phyloP scores from a whole-genome alignment of 352 stramenopile species.

The Blastocystis sp. region DNA sequence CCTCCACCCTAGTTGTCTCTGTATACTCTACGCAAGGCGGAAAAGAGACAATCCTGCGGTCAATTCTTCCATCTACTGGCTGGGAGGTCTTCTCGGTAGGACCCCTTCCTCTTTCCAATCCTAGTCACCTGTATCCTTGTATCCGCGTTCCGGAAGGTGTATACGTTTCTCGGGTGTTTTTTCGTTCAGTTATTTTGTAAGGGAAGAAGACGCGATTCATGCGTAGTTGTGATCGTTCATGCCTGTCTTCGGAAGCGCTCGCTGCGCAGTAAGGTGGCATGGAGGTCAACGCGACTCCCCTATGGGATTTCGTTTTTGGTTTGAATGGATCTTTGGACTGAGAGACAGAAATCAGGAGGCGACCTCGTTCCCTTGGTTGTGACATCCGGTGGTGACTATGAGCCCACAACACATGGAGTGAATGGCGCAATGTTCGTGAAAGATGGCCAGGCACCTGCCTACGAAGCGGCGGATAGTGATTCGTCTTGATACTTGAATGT shows the following conservation, averaged over 20 bases:
- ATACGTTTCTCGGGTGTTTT: background rate
- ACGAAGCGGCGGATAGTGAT: background rate
- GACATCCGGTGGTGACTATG: background rate
- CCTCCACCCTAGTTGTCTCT: background rate
- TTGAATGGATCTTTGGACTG: background rate
- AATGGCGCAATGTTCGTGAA: background rate
- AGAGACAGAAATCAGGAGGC: background rate
- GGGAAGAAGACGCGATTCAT: background rate
- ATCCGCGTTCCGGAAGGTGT: background rate
- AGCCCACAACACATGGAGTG: background rate
- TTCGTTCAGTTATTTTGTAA: constrained; percentile 7
- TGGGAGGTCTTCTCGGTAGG: background rate
- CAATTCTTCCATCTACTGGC: background rate
- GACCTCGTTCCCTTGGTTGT: background rate
- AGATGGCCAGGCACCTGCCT: background rate
- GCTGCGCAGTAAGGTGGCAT: constrained; percentile 20
- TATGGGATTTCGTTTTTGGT: background rate
- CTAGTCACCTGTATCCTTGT: constrained; percentile 11
- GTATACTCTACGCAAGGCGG: background rate
- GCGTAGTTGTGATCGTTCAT: background rate
- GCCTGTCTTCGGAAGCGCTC: constrained; percentile 23
- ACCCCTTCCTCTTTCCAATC: background rate
- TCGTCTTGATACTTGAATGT: background rate
- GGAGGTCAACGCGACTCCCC: background rate
- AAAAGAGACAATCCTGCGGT: background rate